Conservation (phyloP, 306 rosid species). For the Ammopiptanthus mongolicus region DNA sequence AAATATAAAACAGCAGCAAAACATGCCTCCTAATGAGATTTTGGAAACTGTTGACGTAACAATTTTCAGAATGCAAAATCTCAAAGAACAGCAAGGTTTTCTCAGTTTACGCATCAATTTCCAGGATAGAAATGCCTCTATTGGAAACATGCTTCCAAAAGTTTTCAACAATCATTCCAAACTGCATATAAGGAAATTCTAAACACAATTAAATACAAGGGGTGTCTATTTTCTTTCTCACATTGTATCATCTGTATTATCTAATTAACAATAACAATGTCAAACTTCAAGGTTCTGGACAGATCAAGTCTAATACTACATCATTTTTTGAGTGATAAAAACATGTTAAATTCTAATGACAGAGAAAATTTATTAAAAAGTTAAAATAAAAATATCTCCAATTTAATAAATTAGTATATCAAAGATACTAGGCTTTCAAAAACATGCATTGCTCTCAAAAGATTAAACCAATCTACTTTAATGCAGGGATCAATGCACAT, state of each 20-base stretch:
- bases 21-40: neutral
- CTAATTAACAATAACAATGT: neutral
- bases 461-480: neutral
- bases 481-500: neutral
- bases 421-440: neutral
- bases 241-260: neutral
- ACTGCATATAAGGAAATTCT: neutral
- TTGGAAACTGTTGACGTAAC: neutral
- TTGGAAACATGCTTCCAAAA: neutral
- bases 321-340: neutral
- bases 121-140: neutral
- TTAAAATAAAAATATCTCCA: neutral
- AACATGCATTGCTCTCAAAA: neutral
- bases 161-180: neutral
- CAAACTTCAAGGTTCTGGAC: neutral
- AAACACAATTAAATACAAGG: neutral
- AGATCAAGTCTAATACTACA: neutral
- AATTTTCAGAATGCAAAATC: neutral
- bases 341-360: neutral
- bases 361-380: neutral
- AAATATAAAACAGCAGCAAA: neutral
- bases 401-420: neutral
- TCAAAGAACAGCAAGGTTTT: neutral
- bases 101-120: neutral
- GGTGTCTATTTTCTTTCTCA: neutral